A percentile compares a stretch with the other conserved stretches of the same genome.
Conservation (phyloP, 1,284 basidiomycete genomes). For the Moniliella sp. region DNA sequence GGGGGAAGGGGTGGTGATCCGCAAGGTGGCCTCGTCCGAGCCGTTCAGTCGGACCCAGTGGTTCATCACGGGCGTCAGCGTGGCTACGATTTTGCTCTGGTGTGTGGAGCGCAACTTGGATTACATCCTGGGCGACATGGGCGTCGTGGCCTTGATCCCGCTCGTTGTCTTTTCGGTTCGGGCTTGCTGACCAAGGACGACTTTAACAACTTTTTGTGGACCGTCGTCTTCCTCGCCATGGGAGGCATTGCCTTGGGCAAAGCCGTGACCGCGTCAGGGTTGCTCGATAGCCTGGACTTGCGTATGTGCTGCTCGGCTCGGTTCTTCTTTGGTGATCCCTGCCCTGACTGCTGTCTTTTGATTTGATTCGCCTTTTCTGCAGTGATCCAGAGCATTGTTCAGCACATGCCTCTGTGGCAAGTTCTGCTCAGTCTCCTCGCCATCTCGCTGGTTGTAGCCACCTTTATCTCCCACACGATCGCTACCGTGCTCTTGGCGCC, state of each 20-base stretch:
- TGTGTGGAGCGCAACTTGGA: conserved; percentile 68
- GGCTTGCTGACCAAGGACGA: conserved; percentile 70
- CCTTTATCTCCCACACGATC: conserved; percentile 41
- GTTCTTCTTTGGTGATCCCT: no score
- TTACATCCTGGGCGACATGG: conserved; percentile 67
- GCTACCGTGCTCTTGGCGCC: conserved; percentile 86
- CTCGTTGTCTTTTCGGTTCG: conserved; percentile 82
- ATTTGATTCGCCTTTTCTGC: no score
- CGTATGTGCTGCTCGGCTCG: no score
- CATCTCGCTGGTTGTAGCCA: conserved; percentile 57
- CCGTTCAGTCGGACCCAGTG: conserved; percentile 62
- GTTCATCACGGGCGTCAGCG: conserved; percentile 64
- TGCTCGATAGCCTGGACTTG: conserved; percentile 41
- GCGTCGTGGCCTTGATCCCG: conserved; percentile 77
- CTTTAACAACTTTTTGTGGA: conserved; percentile 34
- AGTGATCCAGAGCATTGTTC: conserved; percentile 48
- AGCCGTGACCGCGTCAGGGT: conserved; percentile 69
- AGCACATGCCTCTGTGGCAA: conserved; percentile 52
- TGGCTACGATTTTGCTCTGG: conserved; percentile 76
- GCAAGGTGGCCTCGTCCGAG: conserved; percentile 12
- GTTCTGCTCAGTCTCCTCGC: conserved; percentile 64
- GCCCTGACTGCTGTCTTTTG: no score
- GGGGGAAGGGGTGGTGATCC: conserved; percentile 41
- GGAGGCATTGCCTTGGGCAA: conserved; percentile 93
- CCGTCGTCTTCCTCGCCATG: conserved; percentile 44